Evolutionary conservation across 129 eudicot genomes (phyloP), one percentile per base, ranked within the genome.

Genomic region (Smallanthus sonchifolius): DNA sequence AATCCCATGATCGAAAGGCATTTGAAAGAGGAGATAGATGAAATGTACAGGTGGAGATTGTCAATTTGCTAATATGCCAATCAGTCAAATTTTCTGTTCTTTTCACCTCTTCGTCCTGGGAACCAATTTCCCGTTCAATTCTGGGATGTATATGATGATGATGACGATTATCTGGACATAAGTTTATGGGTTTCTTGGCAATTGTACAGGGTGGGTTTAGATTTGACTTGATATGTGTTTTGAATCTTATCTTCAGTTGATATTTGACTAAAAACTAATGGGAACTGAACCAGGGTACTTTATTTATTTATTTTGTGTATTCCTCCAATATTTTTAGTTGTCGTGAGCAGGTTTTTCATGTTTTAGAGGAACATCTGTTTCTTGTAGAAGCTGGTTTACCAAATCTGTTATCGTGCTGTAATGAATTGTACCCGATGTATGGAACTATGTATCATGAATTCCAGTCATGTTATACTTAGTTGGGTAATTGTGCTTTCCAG

Each of bases 41-140:
- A 37, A 67, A 60, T 65, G 79, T 80, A 69, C 63, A 80, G 74
- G 69, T 67, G 78, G 74, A 79, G 83, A 73, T 79, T 19, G n/a
- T 77, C 69, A 45, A 30, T 72, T 62, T 74, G 78, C 48, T 62
- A 30, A 56, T 45, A 67, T 4, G 69, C 44, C 28, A 55, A 76
- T 10, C 38, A 75, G 68, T 76, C 37, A 39, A 60, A 59, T 76
- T 81, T 78, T 81, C 74, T 70, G 59, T 37, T 79, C 67, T 9
- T 55, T 55, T 67, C 55, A 34, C 39, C 75, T 62, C 49, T 65
- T 76, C 49, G 19, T 80, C 65, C 67, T 80, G 75, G 43, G 71
- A 14, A 73, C 47, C 43, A 10, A 68, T 67, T 76, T 69, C n/a
- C 44, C 62, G 19, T 60, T 32, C 32, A n/a, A 24, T 30, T 59